Evolutionary conservation across 2,329 filamentous ascomycete species (phyloP), one percentile per base, ranked within the genome.

Genomic region (Neofusicoccum sp.): DNA sequence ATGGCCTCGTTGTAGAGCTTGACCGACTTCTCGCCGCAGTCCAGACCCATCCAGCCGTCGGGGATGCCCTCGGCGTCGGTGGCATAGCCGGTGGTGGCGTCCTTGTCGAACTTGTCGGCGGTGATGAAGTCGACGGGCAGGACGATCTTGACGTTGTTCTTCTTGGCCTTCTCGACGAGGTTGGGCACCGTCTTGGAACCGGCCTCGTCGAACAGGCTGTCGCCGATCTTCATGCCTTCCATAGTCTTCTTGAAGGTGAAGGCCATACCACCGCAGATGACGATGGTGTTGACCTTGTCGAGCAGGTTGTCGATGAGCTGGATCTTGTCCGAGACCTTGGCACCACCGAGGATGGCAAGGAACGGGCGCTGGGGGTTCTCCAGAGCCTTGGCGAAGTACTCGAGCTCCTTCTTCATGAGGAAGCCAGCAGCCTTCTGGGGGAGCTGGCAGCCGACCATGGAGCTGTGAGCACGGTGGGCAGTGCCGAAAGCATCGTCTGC

Each of bases 211-310:
- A 96, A 99, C 71, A 99, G 85, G 57, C 82, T 95, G 82, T 87
- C 87, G 64, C 95, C 95, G 68, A 99, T 99, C 78, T 88, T 85
- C 72, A 98, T 88, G 75, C 85, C 83, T 80, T 97, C 86, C 61
- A 98, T 85, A n/a, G 91, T 93, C 86, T 99, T 99, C 86, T 98
- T 98, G 86, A 99, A 99, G 70, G 95, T 99, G 83, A 98, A 99
- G 65, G 95, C 93, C 95, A 99, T 99, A 71, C 87, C 95, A 75
- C 95, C 95, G 77, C 93, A 96, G 80, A 99, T 89, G 79, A 99
- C 89, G 67, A 99, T 86, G 77, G 89, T 95, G 85, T 99, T 86
- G 78, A 99, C 93, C 86, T 99, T 98, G 79, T 92, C 90, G 68
- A 99, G 89, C 67, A 99, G 84, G 85, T 99, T 99, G 82, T 99